Conservation (phyloP, 2,329 filamentous ascomycete genomes). For the Colletotrichum noveboracense region DNA sequence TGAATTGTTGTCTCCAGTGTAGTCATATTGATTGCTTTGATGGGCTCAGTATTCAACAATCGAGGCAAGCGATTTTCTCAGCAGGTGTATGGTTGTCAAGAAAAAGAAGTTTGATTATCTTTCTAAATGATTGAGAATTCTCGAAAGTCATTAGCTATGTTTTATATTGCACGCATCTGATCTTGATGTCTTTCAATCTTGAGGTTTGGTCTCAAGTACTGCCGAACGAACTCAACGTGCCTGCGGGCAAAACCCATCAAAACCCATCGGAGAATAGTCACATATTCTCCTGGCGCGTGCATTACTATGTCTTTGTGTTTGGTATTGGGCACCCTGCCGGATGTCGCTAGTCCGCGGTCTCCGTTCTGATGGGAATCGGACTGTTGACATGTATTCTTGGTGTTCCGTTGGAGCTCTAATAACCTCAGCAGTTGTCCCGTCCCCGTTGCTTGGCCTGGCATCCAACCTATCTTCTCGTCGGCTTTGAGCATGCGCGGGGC, state of each 20-base stretch:
- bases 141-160: not conserved
- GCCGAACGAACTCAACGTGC: not conserved
- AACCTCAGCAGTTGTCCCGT: not conserved
- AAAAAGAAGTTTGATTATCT: not conserved
- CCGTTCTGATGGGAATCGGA: not conserved
- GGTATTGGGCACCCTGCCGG: not conserved
- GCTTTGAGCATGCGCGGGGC: not conserved
- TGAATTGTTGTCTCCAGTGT: not conserved
- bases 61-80: not conserved
- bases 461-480: not conserved
- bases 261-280: not conserved
- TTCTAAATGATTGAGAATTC: accelerated
- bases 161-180: not conserved
- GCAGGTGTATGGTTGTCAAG: not conserved
- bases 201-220: not conserved
- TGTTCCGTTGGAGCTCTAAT: not conserved
- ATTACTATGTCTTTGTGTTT: not conserved
- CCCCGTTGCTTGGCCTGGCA: not conserved
- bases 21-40: not conserved
- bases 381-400: not conserved
- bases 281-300: not conserved
- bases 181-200: not conserved
- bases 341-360: not conserved
- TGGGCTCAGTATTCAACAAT: not conserved
- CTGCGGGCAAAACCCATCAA: not conserved